Conservation (phyloP, 139 green algal species). For the Haematococcus lacustris region DNA sequence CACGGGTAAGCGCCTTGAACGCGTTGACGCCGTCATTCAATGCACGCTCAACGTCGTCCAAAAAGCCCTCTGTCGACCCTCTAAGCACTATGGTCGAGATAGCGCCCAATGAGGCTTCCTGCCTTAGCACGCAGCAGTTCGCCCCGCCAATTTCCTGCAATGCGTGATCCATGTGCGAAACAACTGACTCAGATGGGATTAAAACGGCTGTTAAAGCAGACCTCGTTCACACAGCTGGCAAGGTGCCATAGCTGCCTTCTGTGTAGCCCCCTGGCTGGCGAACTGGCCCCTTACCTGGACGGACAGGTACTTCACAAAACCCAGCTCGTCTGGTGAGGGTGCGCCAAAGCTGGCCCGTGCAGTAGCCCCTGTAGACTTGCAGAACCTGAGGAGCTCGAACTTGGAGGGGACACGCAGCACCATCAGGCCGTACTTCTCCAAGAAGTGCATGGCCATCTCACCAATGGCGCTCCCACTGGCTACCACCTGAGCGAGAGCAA, state of each 20-base stretch:
- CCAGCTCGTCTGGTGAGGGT: conserved; percentile 70
- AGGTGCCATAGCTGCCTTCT: too few species aligned
- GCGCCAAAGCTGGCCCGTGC: conserved; percentile 34
- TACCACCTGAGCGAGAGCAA: too few species aligned
- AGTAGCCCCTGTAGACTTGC: conserved; percentile 77
- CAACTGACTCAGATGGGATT: too few species aligned
- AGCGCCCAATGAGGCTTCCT: conserved; percentile 46
- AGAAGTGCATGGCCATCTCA: conserved; percentile 98
- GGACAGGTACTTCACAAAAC: conserved; percentile 57
- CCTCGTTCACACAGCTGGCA: too few species aligned
- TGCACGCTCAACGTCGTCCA: conserved; percentile 94
- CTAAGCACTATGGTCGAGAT: conserved; percentile 89
- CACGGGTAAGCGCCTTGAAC: conserved; percentile 83
- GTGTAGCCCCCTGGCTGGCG: too few species aligned
- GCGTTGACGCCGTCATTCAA: conserved; percentile 94
- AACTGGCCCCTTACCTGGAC: conserved; percentile 10
- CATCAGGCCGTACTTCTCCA: conserved; percentile 82
- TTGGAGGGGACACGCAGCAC: conserved; percentile 86
- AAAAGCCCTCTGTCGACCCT: conserved; percentile 55
- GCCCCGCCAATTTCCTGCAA: conserved; percentile 84
- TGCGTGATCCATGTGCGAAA: not conserved
- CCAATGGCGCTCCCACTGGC: conserved; percentile 74
- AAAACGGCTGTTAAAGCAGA: too few species aligned
- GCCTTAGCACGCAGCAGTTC: conserved; percentile 69
- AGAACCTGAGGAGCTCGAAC: conserved; percentile 94